phyloP scores from a whole-genome alignment of 1,139 yeast genomes.

The Zhuliangozyma blackwelliae region DNA sequence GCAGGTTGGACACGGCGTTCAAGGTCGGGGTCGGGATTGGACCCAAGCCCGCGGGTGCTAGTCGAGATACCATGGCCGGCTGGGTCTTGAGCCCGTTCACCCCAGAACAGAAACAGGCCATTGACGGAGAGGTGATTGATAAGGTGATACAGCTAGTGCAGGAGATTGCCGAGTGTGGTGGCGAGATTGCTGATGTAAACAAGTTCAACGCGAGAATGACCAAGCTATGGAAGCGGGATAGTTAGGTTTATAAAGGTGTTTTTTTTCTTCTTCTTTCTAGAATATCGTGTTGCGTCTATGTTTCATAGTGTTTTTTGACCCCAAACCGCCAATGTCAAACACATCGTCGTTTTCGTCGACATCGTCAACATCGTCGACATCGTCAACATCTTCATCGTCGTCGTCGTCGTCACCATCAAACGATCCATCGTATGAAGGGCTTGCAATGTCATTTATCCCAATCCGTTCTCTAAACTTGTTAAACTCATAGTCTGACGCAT shows the following conservation, averaged over 20 bases:
- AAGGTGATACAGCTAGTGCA: conserved; percentile 1
- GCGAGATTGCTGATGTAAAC: conserved; percentile 16
- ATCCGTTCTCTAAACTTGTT: too few relatives aligned
- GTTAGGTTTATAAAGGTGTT: not conserved
- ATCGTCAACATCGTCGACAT: conserved; percentile 6
- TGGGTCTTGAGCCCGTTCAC: conserved; percentile 38
- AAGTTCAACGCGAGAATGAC: conserved; percentile 17
- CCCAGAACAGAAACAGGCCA: conserved; percentile 14
- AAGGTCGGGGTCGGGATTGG: conserved; percentile 44
- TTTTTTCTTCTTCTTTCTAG: conserved; percentile 2
- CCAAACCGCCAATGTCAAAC: conserved; percentile 7
- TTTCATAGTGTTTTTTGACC: conserved; percentile 1
- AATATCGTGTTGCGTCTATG: conserved; percentile 10
- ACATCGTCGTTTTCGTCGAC: conserved; percentile 11
- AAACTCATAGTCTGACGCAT: not conserved
- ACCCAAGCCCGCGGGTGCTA: conserved; percentile 37
- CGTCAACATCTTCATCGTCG: conserved; percentile 1
- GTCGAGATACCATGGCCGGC: conserved; percentile 30
- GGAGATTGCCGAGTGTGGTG: conserved; percentile 7
- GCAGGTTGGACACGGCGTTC: conserved; percentile 8
- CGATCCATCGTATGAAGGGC: too few relatives aligned
- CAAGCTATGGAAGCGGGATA: conserved; percentile 7
- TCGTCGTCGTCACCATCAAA: too few relatives aligned
- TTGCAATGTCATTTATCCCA: too few relatives aligned
- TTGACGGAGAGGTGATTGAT: conserved; percentile 16